phyloP scores from a whole-genome alignment of 2,329 filamentous ascomycete species.

The Laburnicola sp. region DNA sequence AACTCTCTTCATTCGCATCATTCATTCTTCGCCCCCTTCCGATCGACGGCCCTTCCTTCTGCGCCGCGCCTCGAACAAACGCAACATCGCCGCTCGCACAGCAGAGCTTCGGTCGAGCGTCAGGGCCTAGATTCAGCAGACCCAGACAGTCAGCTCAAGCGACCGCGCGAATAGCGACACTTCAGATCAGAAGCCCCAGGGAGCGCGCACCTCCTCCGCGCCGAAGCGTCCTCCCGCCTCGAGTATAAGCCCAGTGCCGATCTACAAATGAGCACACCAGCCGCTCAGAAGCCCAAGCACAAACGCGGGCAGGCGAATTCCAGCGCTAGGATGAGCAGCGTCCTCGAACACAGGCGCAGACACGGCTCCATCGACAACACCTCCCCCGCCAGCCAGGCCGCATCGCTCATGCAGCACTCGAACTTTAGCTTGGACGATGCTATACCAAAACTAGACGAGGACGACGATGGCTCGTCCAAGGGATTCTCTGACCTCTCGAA shows the following conservation, averaged over 20 bases:
- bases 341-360: slow-evolving; percentile 73
- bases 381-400: slow-evolving; percentile 61
- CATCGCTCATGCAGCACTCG: slow-evolving; percentile 70
- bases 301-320: slow-evolving; percentile 53
- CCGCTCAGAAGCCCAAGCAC: slow-evolving; percentile 51
- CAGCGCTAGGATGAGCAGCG: slow-evolving; percentile 49
- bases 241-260: slow-evolving; percentile 20
- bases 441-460: slow-evolving; percentile 48
- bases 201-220: slow-evolving; percentile 26
- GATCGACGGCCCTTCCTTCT: slow-evolving; percentile 15
- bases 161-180: slow-evolving; percentile 4
- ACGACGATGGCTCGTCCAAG: slow-evolving; percentile 49
- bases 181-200: slow-evolving; percentile 21
- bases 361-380: slow-evolving; percentile 59
- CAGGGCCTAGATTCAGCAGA: slow-evolving; percentile 13
- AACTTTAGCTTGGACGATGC: slow-evolving; percentile 71
- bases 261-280: slow-evolving; percentile 45
- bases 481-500: slow-evolving; percentile 85
- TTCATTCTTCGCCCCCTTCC: slow-evolving; percentile 25
- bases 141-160: not conserved
- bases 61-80: slow-evolving; percentile 23
- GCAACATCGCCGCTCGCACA: slow-evolving; percentile 23
- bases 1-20: no score
- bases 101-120: slow-evolving; percentile 25
- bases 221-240: slow-evolving; percentile 14